Conservation (phyloP, 306 rosid species). For the Inga leiocalycina region DNA sequence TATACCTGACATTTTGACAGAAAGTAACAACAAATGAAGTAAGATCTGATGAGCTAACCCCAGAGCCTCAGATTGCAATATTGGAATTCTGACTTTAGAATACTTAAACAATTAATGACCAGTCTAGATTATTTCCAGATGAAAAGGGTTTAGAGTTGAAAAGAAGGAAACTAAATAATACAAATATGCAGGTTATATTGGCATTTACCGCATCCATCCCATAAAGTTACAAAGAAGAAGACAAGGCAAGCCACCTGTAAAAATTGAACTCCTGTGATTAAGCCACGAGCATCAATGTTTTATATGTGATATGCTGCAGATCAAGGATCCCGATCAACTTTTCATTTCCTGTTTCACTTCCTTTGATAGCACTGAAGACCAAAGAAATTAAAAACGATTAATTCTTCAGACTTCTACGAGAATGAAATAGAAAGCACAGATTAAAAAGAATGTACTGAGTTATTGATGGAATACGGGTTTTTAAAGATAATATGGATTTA, state of each 20-base stretch:
- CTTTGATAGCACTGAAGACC: conserved; percentile 64
- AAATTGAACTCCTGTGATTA: conserved; percentile 87
- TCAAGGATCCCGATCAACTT: conserved; percentile 84
- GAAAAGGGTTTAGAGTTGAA: background rate
- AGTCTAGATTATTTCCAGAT: background rate
- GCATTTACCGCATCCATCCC: background rate
- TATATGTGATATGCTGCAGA: conserved; percentile 63
- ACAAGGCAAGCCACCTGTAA: conserved; percentile 63
- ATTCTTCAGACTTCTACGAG: background rate
- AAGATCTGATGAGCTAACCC: background rate
- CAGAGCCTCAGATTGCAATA: background rate
- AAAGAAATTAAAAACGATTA: background rate
- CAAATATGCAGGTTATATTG: background rate
- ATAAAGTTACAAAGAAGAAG: background rate
- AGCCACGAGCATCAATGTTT: conserved; percentile 79
- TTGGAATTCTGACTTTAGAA: background rate
- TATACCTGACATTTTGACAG: conserved; percentile 58
- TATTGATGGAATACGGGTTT: background rate
- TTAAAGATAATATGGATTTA: background rate
- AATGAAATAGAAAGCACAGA: conserved; percentile 6
- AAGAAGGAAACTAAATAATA: background rate
- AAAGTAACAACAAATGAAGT: background rate
- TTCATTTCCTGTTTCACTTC: conserved; percentile 79
- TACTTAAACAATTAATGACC: background rate
- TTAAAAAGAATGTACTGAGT: conserved; percentile 2